These are phyloP conservation scores for Trichoderma afroharzianum DNA, from an alignment of 2,329 filamentous ascomycete genomes.

Conservation along the genomic window DNA sequence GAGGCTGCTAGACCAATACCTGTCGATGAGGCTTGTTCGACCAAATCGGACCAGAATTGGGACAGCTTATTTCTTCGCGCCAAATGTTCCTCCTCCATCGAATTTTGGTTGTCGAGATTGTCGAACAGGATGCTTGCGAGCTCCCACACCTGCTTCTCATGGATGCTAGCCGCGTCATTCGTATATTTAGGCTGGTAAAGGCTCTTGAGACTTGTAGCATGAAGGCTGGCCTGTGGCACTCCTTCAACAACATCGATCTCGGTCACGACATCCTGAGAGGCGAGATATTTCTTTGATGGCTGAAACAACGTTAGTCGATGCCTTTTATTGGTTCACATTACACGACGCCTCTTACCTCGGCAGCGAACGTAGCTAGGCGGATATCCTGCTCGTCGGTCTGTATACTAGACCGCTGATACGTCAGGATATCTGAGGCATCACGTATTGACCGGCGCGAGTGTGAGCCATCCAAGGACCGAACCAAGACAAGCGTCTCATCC, in stretches of 20 bases:
- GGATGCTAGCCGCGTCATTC: slow-evolving; percentile 44
- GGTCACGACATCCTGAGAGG: slow-evolving; percentile 53
- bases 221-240: slow-evolving; percentile 57
- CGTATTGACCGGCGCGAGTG: slow-evolving; percentile 30
- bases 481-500: slow-evolving; percentile 67
- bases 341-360: slow-evolving; percentile 39
- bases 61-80: slow-evolving; percentile 63
- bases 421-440: slow-evolving; percentile 30
- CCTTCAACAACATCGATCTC: slow-evolving; percentile 51
- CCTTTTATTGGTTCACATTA: background rate
- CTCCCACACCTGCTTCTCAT: slow-evolving; percentile 79
- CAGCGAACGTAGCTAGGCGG: slow-evolving; percentile 60
- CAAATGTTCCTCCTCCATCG: slow-evolving; percentile 37
- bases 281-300: slow-evolving; percentile 54
- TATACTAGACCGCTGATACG: slow-evolving; percentile 43
- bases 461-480: slow-evolving; percentile 37
- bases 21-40: slow-evolving; percentile 56
- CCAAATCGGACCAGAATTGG: slow-evolving; percentile 61
- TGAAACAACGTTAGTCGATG: slow-evolving; percentile 28
- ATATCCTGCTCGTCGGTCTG: slow-evolving; percentile 63
- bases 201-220: slow-evolving; percentile 33
- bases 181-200: slow-evolving; percentile 41
- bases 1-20: slow-evolving; percentile 57
- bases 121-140: slow-evolving; percentile 86
- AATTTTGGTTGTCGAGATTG: slow-evolving; percentile 44